Evolutionary conservation across 345 rosid genomes (phyloP).

Genomic region (Dipteronia sinensis): DNA sequence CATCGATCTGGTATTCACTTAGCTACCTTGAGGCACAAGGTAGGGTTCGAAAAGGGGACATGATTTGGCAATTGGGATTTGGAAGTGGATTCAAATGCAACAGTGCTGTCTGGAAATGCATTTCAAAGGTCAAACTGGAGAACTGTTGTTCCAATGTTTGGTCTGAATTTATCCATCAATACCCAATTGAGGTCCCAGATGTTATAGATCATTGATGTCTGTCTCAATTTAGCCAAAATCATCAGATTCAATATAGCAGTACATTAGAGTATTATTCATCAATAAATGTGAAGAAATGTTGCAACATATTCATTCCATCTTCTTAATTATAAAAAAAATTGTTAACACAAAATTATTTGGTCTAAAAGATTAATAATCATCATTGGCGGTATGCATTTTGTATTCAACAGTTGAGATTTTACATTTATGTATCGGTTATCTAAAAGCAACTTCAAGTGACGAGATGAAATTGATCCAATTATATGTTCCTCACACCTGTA

Average conservation of each 20-base stretch:
- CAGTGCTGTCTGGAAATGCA: slow-evolving; percentile 26
- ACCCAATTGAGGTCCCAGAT: slow-evolving; percentile 12
- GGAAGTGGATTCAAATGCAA: slow-evolving; percentile 14
- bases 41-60: slow-evolving; percentile 19
- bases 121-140: slow-evolving; percentile 14
- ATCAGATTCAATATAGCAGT: neutral
- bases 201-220: neutral
- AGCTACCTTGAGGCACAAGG: slow-evolving; percentile 27
- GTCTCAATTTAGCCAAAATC: neutral
- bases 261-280: neutral
- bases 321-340: no score
- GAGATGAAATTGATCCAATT: no score
- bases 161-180: slow-evolving; percentile 10
- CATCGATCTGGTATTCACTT: slow-evolving; percentile 27
- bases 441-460: no score
- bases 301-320: no score
- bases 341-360: no score
- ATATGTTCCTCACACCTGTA: no score
- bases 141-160: slow-evolving; percentile 8
- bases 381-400: no score
- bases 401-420: no score
- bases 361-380: no score
- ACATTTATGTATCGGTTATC: no score
- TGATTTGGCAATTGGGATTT: slow-evolving; percentile 19
- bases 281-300: no score